Percentiles rank a stretch among this genome's conserved stretches.
These are phyloP conservation scores for Botryobasidium botryosum DNA, from an alignment of 768 basidiomycete genomes.

Conservation along the genomic window DNA sequence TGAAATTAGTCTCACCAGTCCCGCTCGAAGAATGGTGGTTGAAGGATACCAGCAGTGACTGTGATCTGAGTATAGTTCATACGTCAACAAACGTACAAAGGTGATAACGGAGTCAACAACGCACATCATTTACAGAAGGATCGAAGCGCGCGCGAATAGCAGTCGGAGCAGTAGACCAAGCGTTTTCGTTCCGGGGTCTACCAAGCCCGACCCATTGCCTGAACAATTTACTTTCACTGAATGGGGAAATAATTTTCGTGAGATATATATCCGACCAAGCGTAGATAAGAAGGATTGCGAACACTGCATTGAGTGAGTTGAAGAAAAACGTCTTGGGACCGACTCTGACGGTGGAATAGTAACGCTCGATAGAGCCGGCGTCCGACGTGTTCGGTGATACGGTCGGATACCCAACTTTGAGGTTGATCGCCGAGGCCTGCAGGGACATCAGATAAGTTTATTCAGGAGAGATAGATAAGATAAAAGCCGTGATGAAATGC, in stretches of 20 bases:
- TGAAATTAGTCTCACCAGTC: conserved; percentile 36
- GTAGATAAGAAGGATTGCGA: conserved; percentile 17
- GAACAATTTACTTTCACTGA: conserved; percentile 40
- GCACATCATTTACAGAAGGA: conserved; percentile 72
- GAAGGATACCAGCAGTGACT: conserved; percentile 92
- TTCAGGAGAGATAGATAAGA: not conserved
- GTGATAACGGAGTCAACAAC: conserved; percentile 9
- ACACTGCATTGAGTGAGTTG: conserved; percentile 57
- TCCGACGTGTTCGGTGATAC: conserved; percentile 59
- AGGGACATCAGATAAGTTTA: conserved; percentile 6
- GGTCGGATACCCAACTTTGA: conserved; percentile 87
- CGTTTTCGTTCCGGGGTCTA: conserved; percentile 42
- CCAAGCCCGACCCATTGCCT: conserved; percentile 68
- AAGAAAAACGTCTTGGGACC: conserved; percentile 61
- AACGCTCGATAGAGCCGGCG: conserved; percentile 48
- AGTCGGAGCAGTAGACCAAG: conserved; percentile 81
- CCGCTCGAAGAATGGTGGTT: conserved; percentile 75
- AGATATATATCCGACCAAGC: not conserved
- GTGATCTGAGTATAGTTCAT: conserved; percentile 41
- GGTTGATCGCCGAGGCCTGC: conserved; percentile 61
- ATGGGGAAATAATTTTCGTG: not conserved
- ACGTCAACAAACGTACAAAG: not conserved
- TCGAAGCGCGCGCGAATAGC: conserved; percentile 82
- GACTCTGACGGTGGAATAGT: conserved; percentile 57
- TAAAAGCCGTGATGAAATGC: not conserved